Base-by-base conservation (phyloP, 257 asterid genomes). In the Dorcoceras hygrometricum region DNA sequence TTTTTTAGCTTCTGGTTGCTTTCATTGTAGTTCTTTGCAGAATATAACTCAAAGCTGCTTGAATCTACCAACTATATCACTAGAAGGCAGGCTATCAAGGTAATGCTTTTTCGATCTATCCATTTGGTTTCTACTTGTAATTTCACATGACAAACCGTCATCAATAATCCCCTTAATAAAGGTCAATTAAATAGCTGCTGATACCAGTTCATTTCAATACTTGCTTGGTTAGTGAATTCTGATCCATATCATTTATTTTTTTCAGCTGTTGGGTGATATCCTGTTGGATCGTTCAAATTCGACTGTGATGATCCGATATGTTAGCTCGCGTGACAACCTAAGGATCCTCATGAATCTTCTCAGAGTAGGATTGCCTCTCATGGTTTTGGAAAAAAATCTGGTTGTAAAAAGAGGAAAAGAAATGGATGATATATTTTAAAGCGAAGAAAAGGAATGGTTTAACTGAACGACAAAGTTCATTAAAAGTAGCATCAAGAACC, bases 31-130 rank as follows among this genome's bases (percentile, higher is more conserved):
- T 91, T 91, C 80, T 89, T 91, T 73, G 87, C 83, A 16, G 96
- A 91, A 73, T 91, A 83, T 71, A 91, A 91, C 84, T 83, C 90
- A 16, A 88, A 88, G 85, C 82, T 88, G 71, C 91, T 91, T 31
- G 96, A 88, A 65, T 91, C 97, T 39, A 68, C 82, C 29, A 88
- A 86, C 72, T 91, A 91, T 76, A 88, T 89, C 76, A 91, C 98
- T 59, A 83, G 96, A 77, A 83, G 98, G 76, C 98, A 91, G 73
- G 95, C 95, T 58, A 75, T 89, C 75, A 91, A 91, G 96, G 98
- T 86, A 79, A 68, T 72, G 19, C 43, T 48, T 31, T 9, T 39
- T 56, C 26, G 68, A 1, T 65, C 27, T 65, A 69, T 62, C 73
- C 23, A 54, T 63, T 56, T 73, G 39, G 27, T 67, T 65, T 54